Conservation (phyloP, 352 stramenopile species). For the Phytophthora pluvialis region DNA sequence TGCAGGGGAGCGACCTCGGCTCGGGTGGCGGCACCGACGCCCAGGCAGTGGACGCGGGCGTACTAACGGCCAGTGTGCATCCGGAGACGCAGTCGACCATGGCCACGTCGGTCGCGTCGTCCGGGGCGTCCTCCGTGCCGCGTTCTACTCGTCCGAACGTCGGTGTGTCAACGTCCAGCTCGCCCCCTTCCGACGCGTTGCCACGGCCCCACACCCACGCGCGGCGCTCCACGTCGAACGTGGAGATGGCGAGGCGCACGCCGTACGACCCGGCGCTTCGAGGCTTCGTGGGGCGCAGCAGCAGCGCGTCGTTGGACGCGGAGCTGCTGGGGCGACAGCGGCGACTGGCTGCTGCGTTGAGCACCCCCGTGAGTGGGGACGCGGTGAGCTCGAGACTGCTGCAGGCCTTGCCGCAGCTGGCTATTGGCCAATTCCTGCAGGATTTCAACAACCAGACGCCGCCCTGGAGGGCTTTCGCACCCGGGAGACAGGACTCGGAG, state of each 20-base stretch:
- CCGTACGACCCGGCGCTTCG: constrained; percentile 7
- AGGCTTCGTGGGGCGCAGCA: constrained; percentile 14
- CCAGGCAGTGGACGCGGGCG: constrained; percentile 3
- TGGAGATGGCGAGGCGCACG: constrained; percentile 7
- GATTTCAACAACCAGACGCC: constrained; percentile 39
- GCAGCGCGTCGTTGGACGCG: constrained; percentile 23
- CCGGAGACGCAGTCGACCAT: not conserved
- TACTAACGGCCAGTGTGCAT: not conserved
- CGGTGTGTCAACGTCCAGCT: not conserved
- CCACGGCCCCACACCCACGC: constrained; percentile 22
- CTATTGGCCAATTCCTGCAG: constrained; percentile 40
- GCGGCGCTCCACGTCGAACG: constrained; percentile 16
- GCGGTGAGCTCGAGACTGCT: constrained; percentile 40
- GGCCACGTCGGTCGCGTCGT: not conserved
- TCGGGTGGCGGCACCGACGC: not conserved
- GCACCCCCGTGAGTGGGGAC: constrained; percentile 31
- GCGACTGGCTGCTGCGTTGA: constrained; percentile 24
- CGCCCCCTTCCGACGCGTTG: constrained; percentile 13
- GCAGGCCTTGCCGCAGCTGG: constrained; percentile 41
- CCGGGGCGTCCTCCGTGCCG: constrained; percentile 9
- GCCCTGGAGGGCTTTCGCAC: constrained; percentile 26
- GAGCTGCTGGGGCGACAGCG: constrained; percentile 20
- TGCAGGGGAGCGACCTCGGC: constrained; percentile 13
- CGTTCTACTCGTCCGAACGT: constrained; percentile 5
- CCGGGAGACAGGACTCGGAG: constrained; percentile 17